Evolutionary conservation across 225 moss, liverwort and hornwort genomes (phyloP), one percentile per base, ranked within the genome.

Genomic region (Neckera pumila): DNA sequence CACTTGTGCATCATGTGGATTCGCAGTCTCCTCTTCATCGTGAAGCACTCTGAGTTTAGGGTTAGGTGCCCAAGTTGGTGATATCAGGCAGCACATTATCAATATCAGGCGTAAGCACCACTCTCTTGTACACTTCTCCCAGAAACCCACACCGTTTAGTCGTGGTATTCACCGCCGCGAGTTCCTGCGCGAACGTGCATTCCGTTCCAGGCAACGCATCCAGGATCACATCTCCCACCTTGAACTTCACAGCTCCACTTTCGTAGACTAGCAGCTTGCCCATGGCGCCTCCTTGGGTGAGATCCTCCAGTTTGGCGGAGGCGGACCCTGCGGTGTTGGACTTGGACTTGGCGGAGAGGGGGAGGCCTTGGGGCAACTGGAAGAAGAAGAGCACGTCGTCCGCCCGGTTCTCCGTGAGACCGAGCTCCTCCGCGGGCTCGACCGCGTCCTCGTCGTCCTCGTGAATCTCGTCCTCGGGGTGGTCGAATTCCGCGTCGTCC

Each of bases 211-310:
- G 96, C 92, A 96, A 88, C 7, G 92, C 97, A 91, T 99, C 99
- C 12, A 97, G 70, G 79, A 95, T 89, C 23, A 97, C 89, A 85
- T 97, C 95, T 51, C 97, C 99, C 43, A 99, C 89, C 93, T 95
- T 92, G 42, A 99, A 89, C 65, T 99, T 99, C 87, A 99, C 96
- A 42, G 96, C 96, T 71, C 99, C 99, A 85, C 99, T 99, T 90
- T 99, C 96, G 84, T 95, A 97, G 2, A 99, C 92, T 38, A 99
- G 81, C 69, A 99, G 92, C 93, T 99, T 99, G 82, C 99, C 99
- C 90, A 99, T 93, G 72, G 91, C 90, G 21, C 98, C 98, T 40
- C 96, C 96, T 82, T 93, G 89, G 4, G 90, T 86, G 49, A 99
- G 83, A 69, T 95, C 95, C 88, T 99, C 97, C 84, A 99, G 90